Conservation (phyloP, 176 grass and related monocot species). For the Dactylis glomerata region DNA sequence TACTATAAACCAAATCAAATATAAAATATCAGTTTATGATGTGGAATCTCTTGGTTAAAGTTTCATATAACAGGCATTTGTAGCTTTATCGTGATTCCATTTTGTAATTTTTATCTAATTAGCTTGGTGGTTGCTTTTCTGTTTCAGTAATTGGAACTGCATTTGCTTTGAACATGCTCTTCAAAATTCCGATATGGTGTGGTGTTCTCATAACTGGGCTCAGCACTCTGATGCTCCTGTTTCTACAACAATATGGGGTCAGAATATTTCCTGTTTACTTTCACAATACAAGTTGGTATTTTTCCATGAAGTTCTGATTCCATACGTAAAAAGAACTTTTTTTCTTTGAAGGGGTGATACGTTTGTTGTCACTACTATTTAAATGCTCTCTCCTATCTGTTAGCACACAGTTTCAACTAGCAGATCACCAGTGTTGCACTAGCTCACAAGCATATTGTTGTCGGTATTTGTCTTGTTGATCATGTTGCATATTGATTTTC, state of each 20-base stretch:
- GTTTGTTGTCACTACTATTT: neutral
- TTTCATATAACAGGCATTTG: neutral
- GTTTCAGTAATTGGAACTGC: constrained; percentile 95
- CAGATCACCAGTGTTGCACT: neutral
- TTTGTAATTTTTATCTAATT: constrained; percentile 19
- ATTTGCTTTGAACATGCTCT: constrained; percentile 98
- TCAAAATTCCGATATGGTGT: constrained; percentile 85
- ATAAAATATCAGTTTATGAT: neutral
- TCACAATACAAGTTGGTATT: neutral
- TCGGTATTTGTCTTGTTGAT: neutral
- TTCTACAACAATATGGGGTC: constrained; percentile 96
- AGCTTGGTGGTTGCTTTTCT: neutral
- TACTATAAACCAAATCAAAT: constrained; percentile 3
- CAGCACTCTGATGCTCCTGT: constrained; percentile 87
- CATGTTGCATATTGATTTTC: constrained; percentile 17
- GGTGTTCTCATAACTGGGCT: constrained; percentile 93
- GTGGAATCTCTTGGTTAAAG: neutral
- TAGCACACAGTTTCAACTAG: neutral
- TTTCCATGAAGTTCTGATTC: neutral
- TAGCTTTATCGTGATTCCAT: neutral
- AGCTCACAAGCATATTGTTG: neutral
- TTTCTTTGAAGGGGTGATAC: neutral
- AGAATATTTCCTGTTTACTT: constrained; percentile 23
- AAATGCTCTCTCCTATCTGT: neutral
- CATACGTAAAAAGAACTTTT: neutral